Evolutionary conservation across 2,329 filamentous ascomycete genomes (phyloP).

Genomic region (Talaromyces islandicus): DNA sequence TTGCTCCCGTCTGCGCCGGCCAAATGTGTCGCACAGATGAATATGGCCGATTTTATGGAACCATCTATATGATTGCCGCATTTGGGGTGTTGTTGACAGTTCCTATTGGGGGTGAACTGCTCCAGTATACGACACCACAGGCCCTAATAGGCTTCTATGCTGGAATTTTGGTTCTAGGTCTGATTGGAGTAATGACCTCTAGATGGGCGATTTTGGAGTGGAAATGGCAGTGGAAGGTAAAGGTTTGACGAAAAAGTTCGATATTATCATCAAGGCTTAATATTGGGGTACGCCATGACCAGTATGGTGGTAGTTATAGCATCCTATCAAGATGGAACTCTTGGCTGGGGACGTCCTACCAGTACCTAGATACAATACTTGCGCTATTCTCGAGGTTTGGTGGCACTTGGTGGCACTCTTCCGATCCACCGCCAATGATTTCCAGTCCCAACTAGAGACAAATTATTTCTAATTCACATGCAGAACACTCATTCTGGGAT

Average conservation of each 20-base stretch:
- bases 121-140: constrained; percentile 41
- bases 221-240: constrained; percentile 33
- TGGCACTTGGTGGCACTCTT: too few species aligned
- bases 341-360: too few species aligned
- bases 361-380: too few species aligned
- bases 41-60: constrained; percentile 44
- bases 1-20: constrained; percentile 41
- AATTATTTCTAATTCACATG: too few species aligned
- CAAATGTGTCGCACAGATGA: constrained; percentile 43
- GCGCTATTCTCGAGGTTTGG: too few species aligned
- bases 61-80: constrained; percentile 42
- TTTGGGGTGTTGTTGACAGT: constrained; percentile 43
- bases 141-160: constrained; percentile 44
- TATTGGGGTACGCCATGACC: too few species aligned
- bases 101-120: constrained; percentile 41
- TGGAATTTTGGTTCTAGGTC: constrained; percentile 33
- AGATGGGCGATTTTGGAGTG: constrained; percentile 33
- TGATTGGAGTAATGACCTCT: constrained; percentile 22
- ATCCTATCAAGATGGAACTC: too few species aligned
- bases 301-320: too few species aligned
- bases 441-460: too few species aligned
- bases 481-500: too few species aligned
- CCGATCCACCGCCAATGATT: too few species aligned
- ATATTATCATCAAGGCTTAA: background rate
- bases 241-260: constrained; percentile 17